Evolutionary conservation across 2,329 filamentous ascomycete genomes (phyloP).

Genomic region (Venturiaceae sp.): DNA sequence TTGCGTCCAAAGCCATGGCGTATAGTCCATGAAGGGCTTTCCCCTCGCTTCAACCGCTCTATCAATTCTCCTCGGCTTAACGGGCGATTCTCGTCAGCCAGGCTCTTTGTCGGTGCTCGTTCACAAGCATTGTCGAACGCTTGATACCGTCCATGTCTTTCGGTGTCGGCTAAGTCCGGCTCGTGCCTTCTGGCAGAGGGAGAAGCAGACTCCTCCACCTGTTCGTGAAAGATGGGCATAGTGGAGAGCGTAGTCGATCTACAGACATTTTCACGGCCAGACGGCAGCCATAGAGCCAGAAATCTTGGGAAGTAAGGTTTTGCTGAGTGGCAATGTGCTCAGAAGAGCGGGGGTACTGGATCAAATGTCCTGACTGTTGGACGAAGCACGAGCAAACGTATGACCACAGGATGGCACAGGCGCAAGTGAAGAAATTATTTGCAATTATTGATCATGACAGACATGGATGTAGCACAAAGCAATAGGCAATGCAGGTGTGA

Average conservation of each 20-base stretch:
- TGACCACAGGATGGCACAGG: background rate
- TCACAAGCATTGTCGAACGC: background rate
- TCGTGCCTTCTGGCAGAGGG: background rate
- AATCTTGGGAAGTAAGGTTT: background rate
- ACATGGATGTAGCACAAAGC: background rate
- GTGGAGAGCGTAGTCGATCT: background rate
- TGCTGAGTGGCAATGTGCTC: background rate
- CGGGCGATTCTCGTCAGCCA: conserved; percentile 12
- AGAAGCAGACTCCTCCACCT: background rate
- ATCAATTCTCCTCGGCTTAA: conserved; percentile 70
- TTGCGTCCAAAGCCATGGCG: background rate
- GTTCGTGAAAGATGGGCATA: conserved; percentile 11
- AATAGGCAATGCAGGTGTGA: background rate
- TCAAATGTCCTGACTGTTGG: background rate
- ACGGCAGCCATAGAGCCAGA: background rate
- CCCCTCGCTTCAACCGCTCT: conserved; percentile 68
- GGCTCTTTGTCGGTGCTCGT: background rate
- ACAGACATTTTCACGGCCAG: background rate
- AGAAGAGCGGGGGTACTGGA: background rate
- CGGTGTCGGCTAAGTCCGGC: background rate
- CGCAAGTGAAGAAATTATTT: background rate
- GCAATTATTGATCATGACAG: background rate
- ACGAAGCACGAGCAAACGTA: background rate
- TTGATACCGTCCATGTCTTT: background rate
- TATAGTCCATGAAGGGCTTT: conserved; percentile 65